Conservation (phyloP, 176 grass and related monocot species). For the Elaeis guineensis region DNA sequence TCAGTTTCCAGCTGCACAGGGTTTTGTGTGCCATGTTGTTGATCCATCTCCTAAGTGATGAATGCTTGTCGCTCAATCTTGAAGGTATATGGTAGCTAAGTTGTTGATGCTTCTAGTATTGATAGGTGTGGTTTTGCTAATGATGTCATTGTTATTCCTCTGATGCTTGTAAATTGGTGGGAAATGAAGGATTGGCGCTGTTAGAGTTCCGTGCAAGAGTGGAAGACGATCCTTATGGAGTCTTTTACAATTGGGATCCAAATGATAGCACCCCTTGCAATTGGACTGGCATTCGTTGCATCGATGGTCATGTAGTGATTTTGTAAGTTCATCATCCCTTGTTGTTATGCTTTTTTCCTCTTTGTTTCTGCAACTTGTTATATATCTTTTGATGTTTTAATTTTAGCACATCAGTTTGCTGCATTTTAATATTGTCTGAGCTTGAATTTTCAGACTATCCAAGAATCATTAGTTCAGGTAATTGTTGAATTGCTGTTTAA, state of each 20-base stretch:
- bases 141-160: background rate
- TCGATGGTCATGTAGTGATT: constrained; percentile 48
- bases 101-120: background rate
- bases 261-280: constrained; percentile 51
- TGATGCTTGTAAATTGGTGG: constrained; percentile 10
- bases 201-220: constrained; percentile 72
- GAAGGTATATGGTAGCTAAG: constrained; percentile 42
- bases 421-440: background rate
- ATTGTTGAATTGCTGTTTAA: no score
- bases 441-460: background rate
- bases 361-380: background rate
- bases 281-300: constrained; percentile 65
- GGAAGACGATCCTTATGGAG: constrained; percentile 52
- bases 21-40: constrained; percentile 24
- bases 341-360: background rate
- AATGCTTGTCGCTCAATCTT: constrained; percentile 62
- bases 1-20: constrained; percentile 28
- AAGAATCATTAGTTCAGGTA: no score
- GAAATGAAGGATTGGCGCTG: constrained; percentile 45
- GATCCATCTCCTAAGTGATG: constrained; percentile 34
- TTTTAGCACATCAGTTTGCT: background rate
- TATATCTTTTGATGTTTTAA: background rate
- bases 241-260: constrained; percentile 57
- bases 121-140: background rate
- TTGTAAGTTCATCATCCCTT: constrained; percentile 50